Base-by-base conservation (phyloP, 2,329 filamentous ascomycete genomes). In the Aspergillus vadensis region DNA sequence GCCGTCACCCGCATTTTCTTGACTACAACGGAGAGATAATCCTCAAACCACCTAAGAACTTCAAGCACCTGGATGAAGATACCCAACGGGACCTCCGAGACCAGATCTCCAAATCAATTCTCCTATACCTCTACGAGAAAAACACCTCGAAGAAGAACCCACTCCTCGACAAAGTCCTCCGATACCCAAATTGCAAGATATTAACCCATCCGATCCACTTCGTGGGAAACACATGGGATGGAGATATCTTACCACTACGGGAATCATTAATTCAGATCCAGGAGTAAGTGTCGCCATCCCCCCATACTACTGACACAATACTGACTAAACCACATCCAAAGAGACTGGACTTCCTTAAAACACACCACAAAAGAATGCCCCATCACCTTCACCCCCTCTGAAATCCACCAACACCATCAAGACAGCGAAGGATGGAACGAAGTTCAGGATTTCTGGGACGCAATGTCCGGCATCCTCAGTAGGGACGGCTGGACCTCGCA, bases 21-120 rank as follows among this genome's bases (percentile, higher is more conserved):
- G 61, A 55, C 55, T 70, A 53, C 38, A 43, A 43, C 2, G 23
- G 55, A 70, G 36, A 66, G 62, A 38, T 69, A 67, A 10, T 32
- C 4, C 47, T 51, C 1, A 36, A 41, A 21, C 43, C 57, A 14
- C 49, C 54, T 15, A n/a, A 15, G 4, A 41, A 54, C 14, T 57
- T 61, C 15, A 23, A 50, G 7, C 14, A 47, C 1, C 6, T 57
- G 0, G 32, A 54, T 17, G 1, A 19, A 30, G 41, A 49, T 19
- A 17, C 15, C 39, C 39, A 43, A 43, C 4, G 3, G 6, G 15
- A 43, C n/a, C 8, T 43, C 39, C 4, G 17, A 19, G 39, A 41
- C 1, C 0, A 43, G 17, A 14, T 43, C n/a, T 2, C n/a, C 8
- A 8, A 4, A 8, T 43, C n/a, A 14, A 43, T 19, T 3, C 8